Percentiles rank a stretch among this genome's conserved stretches.
phyloP scores from a whole-genome alignment of 2,329 filamentous ascomycete genomes.

The Colletotrichum magnum region DNA sequence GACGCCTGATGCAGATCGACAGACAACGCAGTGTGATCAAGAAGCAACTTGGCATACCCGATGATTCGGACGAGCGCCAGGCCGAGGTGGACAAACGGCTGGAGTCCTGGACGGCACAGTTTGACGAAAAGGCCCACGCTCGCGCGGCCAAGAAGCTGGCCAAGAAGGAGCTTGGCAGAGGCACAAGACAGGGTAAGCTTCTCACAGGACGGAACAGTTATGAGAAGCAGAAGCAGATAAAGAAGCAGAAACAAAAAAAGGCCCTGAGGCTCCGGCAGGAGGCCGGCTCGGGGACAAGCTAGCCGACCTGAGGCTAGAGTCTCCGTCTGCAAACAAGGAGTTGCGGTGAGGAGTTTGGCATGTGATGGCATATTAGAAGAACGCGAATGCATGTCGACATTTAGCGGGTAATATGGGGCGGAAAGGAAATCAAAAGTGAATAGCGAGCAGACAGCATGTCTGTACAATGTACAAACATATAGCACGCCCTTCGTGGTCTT shows the following conservation, averaged over 20 bases:
- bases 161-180: slow-evolving; percentile 20
- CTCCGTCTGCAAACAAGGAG: not conserved
- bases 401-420: slow-evolving; percentile 23
- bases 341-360: not conserved
- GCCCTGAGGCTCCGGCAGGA: slow-evolving; percentile 35
- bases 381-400: slow-evolving; percentile 22
- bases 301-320: slow-evolving; percentile 18
- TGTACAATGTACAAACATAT: too few species aligned
- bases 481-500: not conserved
- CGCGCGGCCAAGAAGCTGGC: slow-evolving; percentile 33
- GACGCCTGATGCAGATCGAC: slow-evolving; percentile 37
- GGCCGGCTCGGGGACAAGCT: slow-evolving; percentile 30
- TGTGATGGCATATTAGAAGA: not conserved
- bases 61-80: slow-evolving; percentile 34
- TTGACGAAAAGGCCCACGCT: slow-evolving; percentile 29
- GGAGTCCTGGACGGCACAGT: slow-evolving; percentile 24
- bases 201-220: slow-evolving; percentile 32
- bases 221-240: slow-evolving; percentile 34
- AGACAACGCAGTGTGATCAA: slow-evolving; percentile 28
- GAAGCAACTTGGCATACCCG: slow-evolving; percentile 30
- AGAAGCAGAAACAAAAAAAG: slow-evolving; percentile 38
- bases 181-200: slow-evolving; percentile 35
- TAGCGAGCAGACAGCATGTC: slow-evolving; percentile 2
- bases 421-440: slow-evolving; percentile 10
- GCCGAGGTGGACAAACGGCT: slow-evolving; percentile 35